Conservation (phyloP, 768 basidiomycete species). For the Mycena leptocephala region DNA sequence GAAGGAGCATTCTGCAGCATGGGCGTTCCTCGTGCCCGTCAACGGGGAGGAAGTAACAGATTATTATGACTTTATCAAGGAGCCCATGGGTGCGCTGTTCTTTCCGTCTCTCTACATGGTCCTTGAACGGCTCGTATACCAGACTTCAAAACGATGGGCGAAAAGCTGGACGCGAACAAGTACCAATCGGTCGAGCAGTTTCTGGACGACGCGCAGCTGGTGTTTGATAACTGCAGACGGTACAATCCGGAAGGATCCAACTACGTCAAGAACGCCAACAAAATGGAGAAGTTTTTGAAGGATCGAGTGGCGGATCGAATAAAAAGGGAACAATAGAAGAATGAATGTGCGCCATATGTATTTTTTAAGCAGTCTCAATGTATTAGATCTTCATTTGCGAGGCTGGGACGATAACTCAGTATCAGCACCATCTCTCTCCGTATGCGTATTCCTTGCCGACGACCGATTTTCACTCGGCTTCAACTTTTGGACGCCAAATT, state of each 20-base stretch:
- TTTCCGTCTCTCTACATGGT: neutral
- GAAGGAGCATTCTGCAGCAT: constrained; percentile 83
- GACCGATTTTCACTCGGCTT: too few species aligned
- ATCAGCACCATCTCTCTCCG: too few species aligned
- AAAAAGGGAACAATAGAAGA: constrained; percentile 43
- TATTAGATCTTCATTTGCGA: too few species aligned
- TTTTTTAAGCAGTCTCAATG: too few species aligned
- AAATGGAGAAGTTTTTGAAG: constrained; percentile 85
- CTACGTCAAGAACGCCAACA: constrained; percentile 89
- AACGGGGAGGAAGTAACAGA: constrained; percentile 85
- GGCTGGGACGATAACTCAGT: too few species aligned
- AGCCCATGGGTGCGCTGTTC: constrained; percentile 88
- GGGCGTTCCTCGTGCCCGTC: constrained; percentile 93
- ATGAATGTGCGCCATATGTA: neutral
- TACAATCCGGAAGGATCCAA: constrained; percentile 90
- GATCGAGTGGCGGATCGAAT: constrained; percentile 60
- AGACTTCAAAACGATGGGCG: constrained; percentile 93
- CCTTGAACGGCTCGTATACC: neutral
- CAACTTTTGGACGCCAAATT: too few species aligned
- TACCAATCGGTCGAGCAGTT: constrained; percentile 86
- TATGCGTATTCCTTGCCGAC: too few species aligned
- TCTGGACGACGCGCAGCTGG: constrained; percentile 83
- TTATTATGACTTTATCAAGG: constrained; percentile 91
- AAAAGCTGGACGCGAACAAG: constrained; percentile 91
- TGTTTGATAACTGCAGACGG: constrained; percentile 90